Conservation (phyloP, 73 alveolate species). For the Tetrahymena thermophila region DNA sequence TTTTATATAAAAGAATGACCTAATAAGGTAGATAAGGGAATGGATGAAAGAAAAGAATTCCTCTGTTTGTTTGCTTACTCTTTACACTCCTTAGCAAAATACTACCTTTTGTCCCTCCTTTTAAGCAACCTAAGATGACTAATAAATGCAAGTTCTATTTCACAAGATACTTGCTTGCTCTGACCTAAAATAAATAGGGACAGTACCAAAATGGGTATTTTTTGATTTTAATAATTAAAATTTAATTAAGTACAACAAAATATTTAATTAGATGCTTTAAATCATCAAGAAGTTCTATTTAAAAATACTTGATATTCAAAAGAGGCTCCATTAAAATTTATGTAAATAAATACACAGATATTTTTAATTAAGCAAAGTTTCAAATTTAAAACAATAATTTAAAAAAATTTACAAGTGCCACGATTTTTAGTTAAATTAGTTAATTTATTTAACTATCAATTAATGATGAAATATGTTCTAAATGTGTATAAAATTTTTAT, state of each 20-base stretch:
- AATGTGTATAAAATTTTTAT: too few species aligned
- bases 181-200: background rate
- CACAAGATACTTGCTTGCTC: background rate
- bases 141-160: background rate
- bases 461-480: too few species aligned
- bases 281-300: background rate
- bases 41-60: background rate
- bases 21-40: background rate
- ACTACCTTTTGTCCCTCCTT: background rate
- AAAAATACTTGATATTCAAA: background rate
- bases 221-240: background rate
- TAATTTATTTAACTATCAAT: too few species aligned
- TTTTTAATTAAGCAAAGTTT: too few species aligned
- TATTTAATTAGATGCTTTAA: background rate
- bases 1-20: background rate
- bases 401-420: too few species aligned
- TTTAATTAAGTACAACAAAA: background rate
- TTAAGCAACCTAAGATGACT: background rate
- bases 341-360: background rate
- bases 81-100: background rate
- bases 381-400: too few species aligned
- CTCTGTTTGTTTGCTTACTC: background rate
- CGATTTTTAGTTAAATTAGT: too few species aligned
- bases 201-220: background rate
- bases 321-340: background rate